Base-by-base conservation (phyloP, 2,329 filamentous ascomycete genomes). In the Hortaea werneckii region DNA sequence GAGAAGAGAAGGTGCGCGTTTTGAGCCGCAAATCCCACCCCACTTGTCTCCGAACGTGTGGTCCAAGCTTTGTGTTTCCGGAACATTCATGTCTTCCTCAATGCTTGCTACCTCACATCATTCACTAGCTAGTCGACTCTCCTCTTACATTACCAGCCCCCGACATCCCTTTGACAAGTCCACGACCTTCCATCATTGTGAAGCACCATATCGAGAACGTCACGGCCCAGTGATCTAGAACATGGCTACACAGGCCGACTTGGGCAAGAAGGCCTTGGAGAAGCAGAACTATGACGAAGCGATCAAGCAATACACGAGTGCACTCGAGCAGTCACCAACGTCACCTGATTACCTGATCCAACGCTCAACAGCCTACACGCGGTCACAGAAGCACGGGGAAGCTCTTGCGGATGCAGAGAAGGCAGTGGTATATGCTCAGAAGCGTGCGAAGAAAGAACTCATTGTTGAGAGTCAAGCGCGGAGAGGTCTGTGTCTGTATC, bases 391-490 rank as follows among this genome's bases (percentile, higher is more conserved):
- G 48, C 67, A 70, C 41, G 40, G 58, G 8, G 63, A 64, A 10
- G 72, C 53, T n/a, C 67, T 74, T 29, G 48, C 56, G 40, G 72
- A 74, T 50, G 70, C 70, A 44, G 67, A 74, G 42, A 58, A 66
- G 35, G 70, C 79, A 42, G 74, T 78, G 46, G 70, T 78, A 2
- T 73, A 77, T 20, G 85, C 87, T 1, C 76, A 92, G 39, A 74
- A 82, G 51, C 83, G 90, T 37, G 85, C 77, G 29, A 84, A 82
- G 57, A 79, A 85, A 42, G 79, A 87, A 53, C 75, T 84, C 29
- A 87, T 95, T 63, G 74, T 81, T 40, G 78, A 87, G n/a, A 83
- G 86, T 1, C 87, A 95, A 58, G 79, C 92, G 58, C 80, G 89
- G 55, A 79, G 90, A 34, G 85, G 79, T 5, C 78, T 94, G 9